A percentile compares a stretch with the other conserved stretches of the same genome.
phyloP scores from a whole-genome alignment of 148 eudicot genomes.

The Rhododendron griersonianum region DNA sequence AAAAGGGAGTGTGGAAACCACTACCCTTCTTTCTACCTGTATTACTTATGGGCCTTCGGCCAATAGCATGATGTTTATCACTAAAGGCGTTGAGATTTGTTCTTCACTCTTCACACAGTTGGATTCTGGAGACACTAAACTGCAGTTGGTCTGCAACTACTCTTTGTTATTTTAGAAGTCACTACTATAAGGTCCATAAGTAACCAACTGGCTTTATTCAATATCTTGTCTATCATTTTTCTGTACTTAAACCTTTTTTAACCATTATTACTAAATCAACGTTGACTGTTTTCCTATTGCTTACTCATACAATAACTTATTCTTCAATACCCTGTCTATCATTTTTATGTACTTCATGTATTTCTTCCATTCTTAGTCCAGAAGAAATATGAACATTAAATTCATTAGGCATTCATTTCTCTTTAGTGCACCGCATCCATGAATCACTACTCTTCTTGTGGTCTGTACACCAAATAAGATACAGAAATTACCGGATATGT shows the following conservation, averaged over 20 bases:
- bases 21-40: not conserved
- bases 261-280: not conserved
- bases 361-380: not conserved
- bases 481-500: slow-evolving; percentile 48
- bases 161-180: not conserved
- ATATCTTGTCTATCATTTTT: not conserved
- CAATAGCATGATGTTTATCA: not conserved
- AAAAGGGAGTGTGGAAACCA: not conserved
- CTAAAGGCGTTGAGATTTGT: not conserved
- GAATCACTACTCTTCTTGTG: not conserved
- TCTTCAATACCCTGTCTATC: not conserved
- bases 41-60: not conserved
- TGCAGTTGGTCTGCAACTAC: not conserved
- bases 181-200: not conserved
- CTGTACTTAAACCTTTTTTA: not conserved
- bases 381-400: not conserved
- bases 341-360: not conserved
- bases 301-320: not conserved
- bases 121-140: not conserved
- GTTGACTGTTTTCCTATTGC: not conserved
- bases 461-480: not conserved
- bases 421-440: not conserved
- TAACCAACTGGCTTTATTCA: not conserved
- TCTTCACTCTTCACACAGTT: not conserved
- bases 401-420: not conserved